Evolutionary conservation across 352 stramenopile species (phyloP), one percentile per base, ranked within the genome.

Genomic region (Phytopythium litorale): DNA sequence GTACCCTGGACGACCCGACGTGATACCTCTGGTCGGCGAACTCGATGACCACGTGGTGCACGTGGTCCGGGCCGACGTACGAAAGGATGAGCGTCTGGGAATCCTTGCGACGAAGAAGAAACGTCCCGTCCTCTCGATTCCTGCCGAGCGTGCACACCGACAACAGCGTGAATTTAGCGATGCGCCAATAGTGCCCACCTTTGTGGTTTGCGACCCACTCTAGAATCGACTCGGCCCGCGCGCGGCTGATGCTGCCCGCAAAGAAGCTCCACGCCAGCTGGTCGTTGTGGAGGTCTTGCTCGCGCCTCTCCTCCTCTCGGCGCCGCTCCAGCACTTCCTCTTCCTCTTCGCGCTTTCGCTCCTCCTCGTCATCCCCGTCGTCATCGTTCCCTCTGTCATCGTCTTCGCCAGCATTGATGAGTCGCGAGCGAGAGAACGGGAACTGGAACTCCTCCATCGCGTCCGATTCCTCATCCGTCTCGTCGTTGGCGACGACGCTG

Each of bases 11-110:
- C 6, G 83, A 83, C 1, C 86, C 86, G 30, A 95, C 76, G 56
- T 92, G 81, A 58, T 93, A 95, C 57, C 68, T 73, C 38, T 86
- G 75, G 43, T 84, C 75, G 7, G 78, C 70, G 58, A 71, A 95
- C 62, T 92, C 86, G 32, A 95, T 86, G 2, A 95, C 72, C 33
- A 90, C 86, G 57, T 95, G 86, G 56, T 93, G 86, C n/a, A 90
- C 71, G 43, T 95, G 79, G 9, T 71, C 64, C 0, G 64, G 48
- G 1, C 84, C 82, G 11, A 89, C 60, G 40, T 95, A 95, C 49
- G 86, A 95, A n/a, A 95, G 67, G 48, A 95, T 76, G 25, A 95
- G 61, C 42, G 86, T 95, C 53, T 86, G 81, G 1, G 84, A 77
- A 62, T 95, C 84, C 51, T 95, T 95, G 23, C 86, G 80, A 13